Evolutionary conservation across 129 eudicot genomes (phyloP).

Genomic region (Apium graveolens): DNA sequence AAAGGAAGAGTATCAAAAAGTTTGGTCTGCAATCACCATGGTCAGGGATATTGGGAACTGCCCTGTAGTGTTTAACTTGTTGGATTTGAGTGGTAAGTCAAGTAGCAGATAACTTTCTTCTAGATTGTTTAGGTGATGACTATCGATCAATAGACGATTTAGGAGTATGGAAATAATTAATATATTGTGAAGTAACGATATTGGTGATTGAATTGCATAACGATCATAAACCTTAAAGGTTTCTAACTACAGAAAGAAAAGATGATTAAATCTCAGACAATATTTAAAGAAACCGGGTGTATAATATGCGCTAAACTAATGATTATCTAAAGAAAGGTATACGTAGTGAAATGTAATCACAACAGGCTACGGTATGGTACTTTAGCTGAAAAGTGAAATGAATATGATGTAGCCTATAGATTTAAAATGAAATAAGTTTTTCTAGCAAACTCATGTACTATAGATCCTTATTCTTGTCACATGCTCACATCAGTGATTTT

Average conservation of each 20-base stretch:
- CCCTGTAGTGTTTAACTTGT: slow-evolving; percentile 70
- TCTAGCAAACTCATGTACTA: background rate
- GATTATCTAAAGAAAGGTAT: background rate
- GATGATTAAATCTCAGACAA: background rate
- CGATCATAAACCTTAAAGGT: background rate
- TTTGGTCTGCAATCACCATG: slow-evolving; percentile 88
- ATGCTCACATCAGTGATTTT: background rate
- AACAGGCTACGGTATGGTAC: background rate
- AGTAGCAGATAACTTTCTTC: background rate
- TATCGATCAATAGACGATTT: background rate
- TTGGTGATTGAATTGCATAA: background rate
- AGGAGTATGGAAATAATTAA: background rate
- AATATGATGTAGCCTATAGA: background rate
- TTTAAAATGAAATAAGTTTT: background rate
- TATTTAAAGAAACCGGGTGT: background rate
- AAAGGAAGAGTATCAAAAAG: slow-evolving; percentile 76
- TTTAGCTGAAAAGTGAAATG: background rate
- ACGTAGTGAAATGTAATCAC: background rate
- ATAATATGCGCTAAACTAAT: background rate
- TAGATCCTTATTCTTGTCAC: background rate
- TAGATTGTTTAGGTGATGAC: background rate
- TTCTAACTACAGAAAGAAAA: background rate
- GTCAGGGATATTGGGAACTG: slow-evolving; percentile 73
- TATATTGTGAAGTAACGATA: background rate
- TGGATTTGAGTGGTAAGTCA: slow-evolving; percentile 87